Percentiles rank a stretch among this genome's conserved stretches.
Evolutionary conservation across 1,284 basidiomycete species (phyloP).

Genomic region (Sanghuangporus weigelae): DNA sequence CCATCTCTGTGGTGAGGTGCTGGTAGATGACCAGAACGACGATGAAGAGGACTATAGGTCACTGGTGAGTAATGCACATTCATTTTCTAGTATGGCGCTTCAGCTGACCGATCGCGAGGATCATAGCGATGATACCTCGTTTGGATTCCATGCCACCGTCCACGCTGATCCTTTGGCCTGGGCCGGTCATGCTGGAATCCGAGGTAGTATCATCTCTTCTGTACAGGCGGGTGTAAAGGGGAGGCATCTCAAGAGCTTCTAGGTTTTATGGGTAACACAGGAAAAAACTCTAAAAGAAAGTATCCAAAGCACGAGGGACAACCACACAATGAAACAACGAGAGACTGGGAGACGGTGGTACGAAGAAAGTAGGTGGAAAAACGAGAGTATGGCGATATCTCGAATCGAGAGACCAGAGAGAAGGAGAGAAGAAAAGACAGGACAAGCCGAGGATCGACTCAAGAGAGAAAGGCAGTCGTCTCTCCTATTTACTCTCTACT

Average conservation of each 20-base stretch:
- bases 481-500: neutral
- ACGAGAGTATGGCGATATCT: neutral
- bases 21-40: slow-evolving; percentile 12
- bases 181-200: neutral
- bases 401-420: neutral
- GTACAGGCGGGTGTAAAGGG: neutral
- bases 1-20: slow-evolving; percentile 2
- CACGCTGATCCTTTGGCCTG: slow-evolving; percentile 7
- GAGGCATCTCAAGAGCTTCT: slow-evolving; percentile 1
- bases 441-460: neutral
- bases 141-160: slow-evolving; percentile 10
- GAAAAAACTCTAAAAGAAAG: neutral
- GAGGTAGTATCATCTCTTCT: neutral
- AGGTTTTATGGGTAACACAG: too few species aligned
- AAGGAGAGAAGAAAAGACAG: neutral
- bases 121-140: slow-evolving; percentile 14
- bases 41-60: slow-evolving; percentile 12
- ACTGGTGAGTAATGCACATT: neutral
- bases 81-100: neutral
- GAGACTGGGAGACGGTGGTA: neutral
- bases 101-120: slow-evolving; percentile 12
- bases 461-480: neutral
- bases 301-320: neutral
- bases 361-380: neutral
- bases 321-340: neutral